phyloP scores from a whole-genome alignment of 2,329 filamentous ascomycete species.

The Aotearoamyces nothofagi region DNA sequence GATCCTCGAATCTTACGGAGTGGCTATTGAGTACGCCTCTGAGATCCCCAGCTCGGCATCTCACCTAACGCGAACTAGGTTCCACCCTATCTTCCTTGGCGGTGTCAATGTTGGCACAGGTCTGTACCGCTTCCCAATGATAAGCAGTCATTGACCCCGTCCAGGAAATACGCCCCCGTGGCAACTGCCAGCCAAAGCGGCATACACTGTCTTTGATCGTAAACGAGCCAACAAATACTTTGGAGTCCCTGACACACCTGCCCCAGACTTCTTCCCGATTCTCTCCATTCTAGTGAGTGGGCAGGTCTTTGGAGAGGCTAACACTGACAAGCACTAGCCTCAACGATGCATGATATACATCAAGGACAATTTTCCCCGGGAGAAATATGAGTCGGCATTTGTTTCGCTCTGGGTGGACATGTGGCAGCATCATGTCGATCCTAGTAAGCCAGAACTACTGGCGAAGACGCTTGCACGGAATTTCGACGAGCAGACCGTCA shows the following conservation, averaged over 20 bases:
- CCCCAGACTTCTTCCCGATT: slow-evolving; percentile 36
- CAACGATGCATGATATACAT: slow-evolving; percentile 53
- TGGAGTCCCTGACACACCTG: slow-evolving; percentile 23
- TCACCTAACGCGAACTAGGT: slow-evolving; percentile 25
- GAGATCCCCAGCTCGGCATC: neutral
- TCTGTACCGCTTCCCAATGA: slow-evolving; percentile 17
- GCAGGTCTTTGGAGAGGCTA: neutral
- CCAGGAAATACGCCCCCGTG: slow-evolving; percentile 63
- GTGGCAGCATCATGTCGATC: slow-evolving; percentile 44
- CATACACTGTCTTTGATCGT: slow-evolving; percentile 35
- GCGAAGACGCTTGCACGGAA: slow-evolving; percentile 22
- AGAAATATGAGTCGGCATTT: slow-evolving; percentile 36
- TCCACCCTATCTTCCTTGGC: slow-evolving; percentile 58
- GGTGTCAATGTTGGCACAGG: slow-evolving; percentile 46
- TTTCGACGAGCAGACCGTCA: slow-evolving; percentile 36
- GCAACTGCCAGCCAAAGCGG: slow-evolving; percentile 51
- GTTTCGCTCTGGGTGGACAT: slow-evolving; percentile 40
- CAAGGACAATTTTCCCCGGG: slow-evolving; percentile 36
- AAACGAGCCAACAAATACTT: slow-evolving; percentile 35
- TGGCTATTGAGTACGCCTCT: slow-evolving; percentile 47
- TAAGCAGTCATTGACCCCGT: slow-evolving; percentile 3
- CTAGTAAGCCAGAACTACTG: slow-evolving; percentile 42
- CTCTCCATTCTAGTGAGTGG: slow-evolving; percentile 29
- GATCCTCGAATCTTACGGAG: slow-evolving; percentile 37
- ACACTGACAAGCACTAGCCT: slow-evolving; percentile 27